These are phyloP conservation scores for Xeromyces bisporus DNA, from an alignment of 495 filamentous ascomycete genomes.

Conservation along the genomic window DNA sequence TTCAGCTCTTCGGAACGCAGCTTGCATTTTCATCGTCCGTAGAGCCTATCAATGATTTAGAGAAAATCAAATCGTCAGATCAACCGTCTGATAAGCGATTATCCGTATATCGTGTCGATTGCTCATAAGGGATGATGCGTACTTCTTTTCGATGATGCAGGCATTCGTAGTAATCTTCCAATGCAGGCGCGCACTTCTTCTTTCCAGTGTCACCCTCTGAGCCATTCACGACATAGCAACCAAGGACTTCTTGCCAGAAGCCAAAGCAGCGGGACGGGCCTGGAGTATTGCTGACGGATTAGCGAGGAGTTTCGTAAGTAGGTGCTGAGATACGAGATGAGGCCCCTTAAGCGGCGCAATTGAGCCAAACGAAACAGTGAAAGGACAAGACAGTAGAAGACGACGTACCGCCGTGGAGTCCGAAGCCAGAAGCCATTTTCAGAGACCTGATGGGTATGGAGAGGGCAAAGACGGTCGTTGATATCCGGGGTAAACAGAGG, in stretches of 20 bases:
- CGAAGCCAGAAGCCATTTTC: conserved; percentile 69
- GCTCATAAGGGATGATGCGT: conserved; percentile 11
- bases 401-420: conserved; percentile 58
- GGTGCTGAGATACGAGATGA: too few relatives aligned
- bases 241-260: conserved; percentile 92
- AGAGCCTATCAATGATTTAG: conserved; percentile 57
- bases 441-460: conserved; percentile 9
- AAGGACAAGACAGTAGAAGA: conserved; percentile 5
- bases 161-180: conserved; percentile 98
- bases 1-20: conserved; percentile 71
- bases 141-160: conserved; percentile 98
- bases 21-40: conserved; percentile 61
- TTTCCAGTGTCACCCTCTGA: conserved; percentile 59
- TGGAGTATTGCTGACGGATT: conserved; percentile 22
- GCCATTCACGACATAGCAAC: conserved; percentile 78
- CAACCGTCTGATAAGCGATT: conserved; percentile 2
- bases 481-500: conserved; percentile 10
- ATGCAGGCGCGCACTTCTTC: conserved; percentile 72
- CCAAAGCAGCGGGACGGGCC: conserved; percentile 87
- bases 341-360: too few relatives aligned
- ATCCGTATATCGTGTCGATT: background rate
- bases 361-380: background rate
- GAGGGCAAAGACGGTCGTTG: conserved; percentile 8
- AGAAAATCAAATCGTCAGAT: conserved; percentile 2
- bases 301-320: conserved; percentile 11